Evolutionary conservation across 805 yeast genomes (phyloP).

Genomic region (Starmerella sirachaensis): DNA sequence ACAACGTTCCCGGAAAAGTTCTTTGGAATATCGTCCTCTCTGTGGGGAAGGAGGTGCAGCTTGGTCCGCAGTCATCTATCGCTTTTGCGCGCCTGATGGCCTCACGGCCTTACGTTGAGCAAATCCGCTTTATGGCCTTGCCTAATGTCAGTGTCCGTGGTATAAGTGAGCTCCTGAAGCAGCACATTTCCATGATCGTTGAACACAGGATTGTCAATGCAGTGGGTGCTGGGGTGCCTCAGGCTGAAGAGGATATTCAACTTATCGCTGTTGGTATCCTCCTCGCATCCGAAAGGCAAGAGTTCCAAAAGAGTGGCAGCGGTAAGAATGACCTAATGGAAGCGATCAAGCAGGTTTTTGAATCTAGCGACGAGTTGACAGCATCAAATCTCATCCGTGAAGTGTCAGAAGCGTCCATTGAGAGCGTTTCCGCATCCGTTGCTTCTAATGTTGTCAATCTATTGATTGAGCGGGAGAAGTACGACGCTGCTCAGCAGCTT

Average conservation of each 20-base stretch:
- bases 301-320: no score
- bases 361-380: no score
- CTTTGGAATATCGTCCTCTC: constrained; percentile 25
- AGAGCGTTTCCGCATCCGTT: no score
- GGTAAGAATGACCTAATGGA: no score
- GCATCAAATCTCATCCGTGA: no score
- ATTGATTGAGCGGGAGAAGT: constrained; percentile 9
- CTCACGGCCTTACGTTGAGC: constrained; percentile 26
- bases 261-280: constrained; percentile 24
- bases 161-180: constrained; percentile 14
- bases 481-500: constrained; percentile 18
- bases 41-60: constrained; percentile 1
- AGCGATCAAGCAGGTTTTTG: no score
- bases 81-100: constrained; percentile 12
- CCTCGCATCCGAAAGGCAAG: constrained; percentile 23
- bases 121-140: constrained; percentile 26
- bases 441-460: not conserved
- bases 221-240: constrained; percentile 6
- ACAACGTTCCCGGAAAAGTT: constrained; percentile 17
- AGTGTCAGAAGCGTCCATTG: no score
- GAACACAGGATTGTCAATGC: constrained; percentile 1
- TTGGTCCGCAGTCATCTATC: constrained; percentile 3
- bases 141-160: constrained; percentile 18
- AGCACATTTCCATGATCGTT: constrained; percentile 10
- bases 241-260: constrained; percentile 23